Evolutionary conservation across 768 basidiomycete genomes (phyloP).

Genomic region (Podaxis pistillaris): DNA sequence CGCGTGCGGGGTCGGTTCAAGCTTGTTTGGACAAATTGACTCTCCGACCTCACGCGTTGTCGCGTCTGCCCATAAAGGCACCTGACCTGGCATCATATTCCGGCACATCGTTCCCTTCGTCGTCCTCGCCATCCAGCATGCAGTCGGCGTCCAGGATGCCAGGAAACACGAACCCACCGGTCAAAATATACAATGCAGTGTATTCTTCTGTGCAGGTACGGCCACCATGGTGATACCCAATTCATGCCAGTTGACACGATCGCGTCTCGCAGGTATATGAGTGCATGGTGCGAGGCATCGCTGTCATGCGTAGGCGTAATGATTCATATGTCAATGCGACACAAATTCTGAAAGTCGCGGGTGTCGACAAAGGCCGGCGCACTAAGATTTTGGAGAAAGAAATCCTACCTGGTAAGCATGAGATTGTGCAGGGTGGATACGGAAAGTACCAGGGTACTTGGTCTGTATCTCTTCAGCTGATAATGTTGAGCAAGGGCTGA

Average conservation of each 20-base stretch:
- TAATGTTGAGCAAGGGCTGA: constrained; percentile 19
- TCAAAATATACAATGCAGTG: constrained; percentile 92
- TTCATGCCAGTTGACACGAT: constrained; percentile 30
- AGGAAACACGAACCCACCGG: constrained; percentile 48
- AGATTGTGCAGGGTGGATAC: constrained; percentile 98
- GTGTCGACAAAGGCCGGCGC: constrained; percentile 93
- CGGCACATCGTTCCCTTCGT: constrained; percentile 26
- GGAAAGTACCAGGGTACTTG: constrained; percentile 99
- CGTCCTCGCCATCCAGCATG: constrained; percentile 33
- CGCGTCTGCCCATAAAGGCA: constrained; percentile 31
- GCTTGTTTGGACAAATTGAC: constrained; percentile 19
- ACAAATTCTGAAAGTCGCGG: constrained; percentile 98
- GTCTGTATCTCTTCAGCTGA: constrained; percentile 41
- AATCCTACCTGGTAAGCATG: constrained; percentile 91
- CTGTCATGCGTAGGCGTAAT: constrained; percentile 93
- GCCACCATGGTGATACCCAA: constrained; percentile 9
- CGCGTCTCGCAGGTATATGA: constrained; percentile 79
- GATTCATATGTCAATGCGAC: constrained; percentile 99
- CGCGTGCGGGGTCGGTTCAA: constrained; percentile 40
- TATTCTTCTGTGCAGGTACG: constrained; percentile 84
- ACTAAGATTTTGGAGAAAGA: constrained; percentile 98
- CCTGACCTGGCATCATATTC: constrained; percentile 32
- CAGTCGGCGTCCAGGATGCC: constrained; percentile 44
- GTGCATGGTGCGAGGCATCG: constrained; percentile 97
- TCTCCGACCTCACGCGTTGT: constrained; percentile 35